These are phyloP conservation scores for Sanghuangporus baumii DNA, from an alignment of 1,284 basidiomycete species.

Conservation along the genomic window DNA sequence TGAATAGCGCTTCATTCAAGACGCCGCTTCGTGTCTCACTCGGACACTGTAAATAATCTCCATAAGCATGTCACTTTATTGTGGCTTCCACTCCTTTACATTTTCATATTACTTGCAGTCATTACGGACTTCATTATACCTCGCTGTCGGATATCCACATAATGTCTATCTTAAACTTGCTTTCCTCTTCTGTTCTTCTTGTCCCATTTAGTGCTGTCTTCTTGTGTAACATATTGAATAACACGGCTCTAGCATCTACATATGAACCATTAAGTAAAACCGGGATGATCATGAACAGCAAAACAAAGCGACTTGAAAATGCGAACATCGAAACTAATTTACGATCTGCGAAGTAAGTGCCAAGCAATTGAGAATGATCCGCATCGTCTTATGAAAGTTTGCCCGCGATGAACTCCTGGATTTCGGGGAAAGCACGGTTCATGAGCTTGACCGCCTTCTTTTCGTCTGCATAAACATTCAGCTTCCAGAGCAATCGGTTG, in stretches of 20 bases:
- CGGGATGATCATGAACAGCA: neutral
- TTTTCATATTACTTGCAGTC: neutral
- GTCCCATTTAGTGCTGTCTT: neutral
- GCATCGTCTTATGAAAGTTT: neutral
- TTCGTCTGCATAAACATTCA: constrained; percentile 39
- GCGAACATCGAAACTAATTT: neutral
- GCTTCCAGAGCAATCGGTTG: neutral
- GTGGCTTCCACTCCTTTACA: neutral
- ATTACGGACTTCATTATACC: neutral
- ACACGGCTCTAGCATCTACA: neutral
- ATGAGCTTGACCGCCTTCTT: constrained; percentile 57
- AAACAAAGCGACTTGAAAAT: neutral
- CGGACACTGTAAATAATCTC: neutral
- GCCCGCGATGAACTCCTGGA: constrained; percentile 44
- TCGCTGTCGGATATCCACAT: neutral
- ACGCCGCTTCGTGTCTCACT: neutral
- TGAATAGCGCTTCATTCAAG: neutral
- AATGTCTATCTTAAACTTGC: neutral
- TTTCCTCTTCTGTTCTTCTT: neutral
- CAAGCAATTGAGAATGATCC: neutral
- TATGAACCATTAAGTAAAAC: neutral
- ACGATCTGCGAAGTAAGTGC: neutral
- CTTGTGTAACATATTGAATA: neutral
- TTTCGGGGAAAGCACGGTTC: constrained; percentile 52
- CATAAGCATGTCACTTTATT: neutral